Evolutionary conservation across 208 protist genomes (phyloP), one percentile per base, ranked within the genome.

Genomic region (Acanthamoeba lenticulata): DNA sequence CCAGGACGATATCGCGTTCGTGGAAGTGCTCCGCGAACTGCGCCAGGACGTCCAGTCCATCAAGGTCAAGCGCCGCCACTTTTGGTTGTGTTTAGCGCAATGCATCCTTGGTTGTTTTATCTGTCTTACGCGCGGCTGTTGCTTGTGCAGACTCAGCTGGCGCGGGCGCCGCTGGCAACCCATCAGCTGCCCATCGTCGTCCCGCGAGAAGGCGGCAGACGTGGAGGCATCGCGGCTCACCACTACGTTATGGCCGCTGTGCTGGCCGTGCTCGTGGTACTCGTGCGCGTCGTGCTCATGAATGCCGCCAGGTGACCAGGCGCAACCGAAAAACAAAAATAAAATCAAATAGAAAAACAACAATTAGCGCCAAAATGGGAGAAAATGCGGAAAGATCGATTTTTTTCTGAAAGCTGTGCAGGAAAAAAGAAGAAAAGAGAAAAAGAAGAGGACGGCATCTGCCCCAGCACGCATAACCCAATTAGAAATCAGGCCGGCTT

Each of bases 11-110:
- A n/a, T n/a, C 38, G 24, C 40, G 42, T 47, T 5, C 7, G 11
- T 86, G 77, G 77, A 52, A 34, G 77, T 57, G 77, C 40, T 86
- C 77, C 38, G 44, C 1, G 77, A 47, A 34, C 77, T 86, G 21
- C 38, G 77, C 2, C 29, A 36, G 15, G 77, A 86, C 34, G 44
- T 86, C 27, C 21, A n/a, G 3, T 24, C 34, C 29, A 57, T 86
- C 24, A 86, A 57, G 77, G 77, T 86, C n/a, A n/a, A n/a, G 4
- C 11, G 32, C n/a, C 0, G 15, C 21, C 42, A n/a, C 42, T 15
- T 45, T 1, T 29, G 27, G 40, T 27, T 47, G 69, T 67, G n/a
- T 5, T 29, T 0, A 36, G 57, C 15, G 1, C 17, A 0, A 34
- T 4, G 57, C 52, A 2, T 60, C 2, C 27, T 9, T 60, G 4